Evolutionary conservation across 2,329 filamentous ascomycete species (phyloP).

Genomic region (Colletotrichum acutatum): DNA sequence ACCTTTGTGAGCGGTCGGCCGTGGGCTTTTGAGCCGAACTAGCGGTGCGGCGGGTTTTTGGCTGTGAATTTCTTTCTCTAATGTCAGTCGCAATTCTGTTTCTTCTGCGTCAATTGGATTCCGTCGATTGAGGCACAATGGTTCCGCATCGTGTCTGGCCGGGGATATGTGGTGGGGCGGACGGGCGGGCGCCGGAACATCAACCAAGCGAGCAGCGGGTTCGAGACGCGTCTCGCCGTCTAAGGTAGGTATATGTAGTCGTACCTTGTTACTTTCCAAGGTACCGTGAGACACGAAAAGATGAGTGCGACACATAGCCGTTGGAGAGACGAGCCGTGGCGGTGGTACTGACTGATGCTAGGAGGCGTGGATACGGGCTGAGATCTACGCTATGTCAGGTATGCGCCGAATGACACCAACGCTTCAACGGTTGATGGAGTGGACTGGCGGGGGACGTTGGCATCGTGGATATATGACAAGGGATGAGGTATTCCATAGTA

Average conservation of each 20-base stretch:
- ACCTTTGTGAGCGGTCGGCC: background rate
- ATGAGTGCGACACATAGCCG: slow-evolving; percentile 8
- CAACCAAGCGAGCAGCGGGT: slow-evolving; percentile 22
- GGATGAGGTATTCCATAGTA: background rate
- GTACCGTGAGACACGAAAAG: slow-evolving; percentile 17
- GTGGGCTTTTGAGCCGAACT: background rate
- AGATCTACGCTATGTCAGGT: background rate
- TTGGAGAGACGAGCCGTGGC: slow-evolving; percentile 3
- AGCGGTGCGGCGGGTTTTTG: slow-evolving; percentile 9
- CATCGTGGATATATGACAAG: background rate
- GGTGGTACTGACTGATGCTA: background rate
- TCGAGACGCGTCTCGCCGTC: slow-evolving; percentile 35
- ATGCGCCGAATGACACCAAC: background rate
- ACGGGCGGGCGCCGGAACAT: slow-evolving; percentile 24
- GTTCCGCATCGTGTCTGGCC: slow-evolving; percentile 13
- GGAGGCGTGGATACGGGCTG: background rate
- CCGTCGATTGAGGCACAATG: slow-evolving; percentile 8
- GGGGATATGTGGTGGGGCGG: slow-evolving; percentile 10
- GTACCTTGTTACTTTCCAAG: slow-evolving; percentile 21
- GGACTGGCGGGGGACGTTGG: too few relatives aligned
- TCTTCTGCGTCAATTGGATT: slow-evolving; percentile 24
- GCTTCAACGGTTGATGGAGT: background rate
- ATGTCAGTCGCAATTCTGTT: slow-evolving; percentile 8
- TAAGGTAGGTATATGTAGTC: background rate
- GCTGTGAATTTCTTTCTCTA: slow-evolving; percentile 14